Evolutionary conservation across 805 yeast genomes (phyloP), one percentile per base, ranked within the genome.

Genomic region (Kazachstania kunashirensis): DNA sequence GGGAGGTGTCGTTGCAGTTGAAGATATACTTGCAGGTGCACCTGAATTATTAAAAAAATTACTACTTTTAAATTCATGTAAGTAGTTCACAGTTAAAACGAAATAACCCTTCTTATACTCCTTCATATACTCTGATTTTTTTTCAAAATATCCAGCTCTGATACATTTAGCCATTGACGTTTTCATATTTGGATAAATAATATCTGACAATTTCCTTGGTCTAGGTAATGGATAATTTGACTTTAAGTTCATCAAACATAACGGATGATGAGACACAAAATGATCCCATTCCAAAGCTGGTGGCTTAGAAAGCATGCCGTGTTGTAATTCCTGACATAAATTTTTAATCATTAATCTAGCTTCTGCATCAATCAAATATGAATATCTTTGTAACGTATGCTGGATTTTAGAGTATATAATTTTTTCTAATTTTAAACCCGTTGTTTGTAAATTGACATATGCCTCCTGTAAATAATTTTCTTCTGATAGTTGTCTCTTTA

Each of bases 271-370:
- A 31, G 64, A 61, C 34, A 79, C 74, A 42, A 77, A 79, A 34
- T 71, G 71, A 50, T 79, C 82, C 85, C 85, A 79, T 55, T 79
- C 88, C 43, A 71, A 61, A 29, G 68, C 70, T n/a, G 75, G 67
- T 33, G 76, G 79, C 47, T 76, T 77, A 12, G 48, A 67, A 55
- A 47, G 73, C 49, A 56, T 71, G 66, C 46, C 77, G 63, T 55
- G 54, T 26, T 59, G 61, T 36, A 60, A 40, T 40, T 69, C 65
- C 39, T 59, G 61, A 36, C 61, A 53, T 34, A 79, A 61, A 47
- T 71, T 76, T 35, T 73, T 73, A 27, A 77, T 64, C 50, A 77
- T 63, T 40, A 69, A 63, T 31, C 71, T 65, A 20, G 75, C 65
- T 52, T 78, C 82, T 2, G 68, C 54, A 44, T 67, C 70, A 19